Evolutionary conservation across 371 early-diverging fungal genomes (phyloP), one percentile per base, ranked within the genome.

Genomic region (Synchytrium microbalum): DNA sequence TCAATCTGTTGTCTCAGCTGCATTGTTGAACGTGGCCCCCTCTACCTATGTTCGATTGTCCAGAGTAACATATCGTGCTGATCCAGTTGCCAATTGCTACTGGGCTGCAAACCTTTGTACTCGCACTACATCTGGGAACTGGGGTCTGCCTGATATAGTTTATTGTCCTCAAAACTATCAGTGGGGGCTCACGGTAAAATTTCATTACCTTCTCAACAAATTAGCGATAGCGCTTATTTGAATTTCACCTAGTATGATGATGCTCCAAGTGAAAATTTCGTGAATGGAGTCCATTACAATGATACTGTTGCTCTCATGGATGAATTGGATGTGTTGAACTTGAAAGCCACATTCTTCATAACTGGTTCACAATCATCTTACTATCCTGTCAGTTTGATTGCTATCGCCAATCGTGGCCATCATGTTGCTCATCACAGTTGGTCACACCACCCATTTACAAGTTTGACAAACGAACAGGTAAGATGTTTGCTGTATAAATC

Each of bases 401-500:
- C 55, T 16, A 65, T 14, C 13, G 60, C 60, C 16, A 62, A 60
- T 3, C 64, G 52, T 58, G 87, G 87, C 30, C 88, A 88, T 59
- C 84, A 87, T 3, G 81, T 87, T 29, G 56, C 56, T 26, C 26
- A 65, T 19, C 76, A 74, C n/a, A n/a, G n/a, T 14, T 77, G 76
- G 75, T 79, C 68, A 55, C 91, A 90, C 63, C 72, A 75, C 31
- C 69, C 83, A 28, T 75, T 88, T 69, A 87, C 88, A 25, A 73
- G 82, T 16, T 65, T 86, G 67, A 79, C 85, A 28, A 87, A 89
- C 73, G 80, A 85, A 59, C 84, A 88, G 69, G 82, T 91, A 19
- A 38, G 46, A 38, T 38, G 46, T 38, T 38, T 38, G 10, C 10
- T 38, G 19, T 38, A 38, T 38, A 38, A 38, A 38, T 19, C 19